Conservation (phyloP, 768 basidiomycete genomes). For the Tremella mesenterica region DNA sequence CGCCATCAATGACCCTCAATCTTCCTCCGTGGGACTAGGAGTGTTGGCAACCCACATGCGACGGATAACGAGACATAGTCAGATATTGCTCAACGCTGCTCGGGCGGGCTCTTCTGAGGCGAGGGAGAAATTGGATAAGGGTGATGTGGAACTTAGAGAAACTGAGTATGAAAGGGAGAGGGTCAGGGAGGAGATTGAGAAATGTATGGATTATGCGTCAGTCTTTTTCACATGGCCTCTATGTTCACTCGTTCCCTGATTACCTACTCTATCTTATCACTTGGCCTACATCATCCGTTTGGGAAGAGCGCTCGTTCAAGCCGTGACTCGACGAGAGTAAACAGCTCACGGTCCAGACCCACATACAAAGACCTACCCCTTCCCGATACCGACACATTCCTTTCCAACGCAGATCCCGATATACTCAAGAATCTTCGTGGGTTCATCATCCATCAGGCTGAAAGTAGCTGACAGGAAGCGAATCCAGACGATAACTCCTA, state of each 20-base stretch:
- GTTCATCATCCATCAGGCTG: background rate
- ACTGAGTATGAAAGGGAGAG: constrained; percentile 30
- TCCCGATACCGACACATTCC: constrained; percentile 13
- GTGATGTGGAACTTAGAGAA: constrained; percentile 23
- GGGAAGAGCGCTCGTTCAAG: too few relatives aligned
- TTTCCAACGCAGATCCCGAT: constrained; percentile 3
- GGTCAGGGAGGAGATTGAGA: constrained; percentile 29
- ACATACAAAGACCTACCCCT: constrained; percentile 24
- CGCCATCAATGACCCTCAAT: constrained; percentile 3
- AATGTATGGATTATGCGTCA: constrained; percentile 34
- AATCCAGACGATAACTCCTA: constrained; percentile 18
- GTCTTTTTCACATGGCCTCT: too few relatives aligned
- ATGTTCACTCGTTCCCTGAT: too few relatives aligned
- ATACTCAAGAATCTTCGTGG: constrained; percentile 18
- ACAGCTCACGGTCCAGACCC: constrained; percentile 17
- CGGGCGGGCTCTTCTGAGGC: constrained; percentile 18
- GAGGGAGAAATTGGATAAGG: constrained; percentile 21
- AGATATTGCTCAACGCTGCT: constrained; percentile 32
- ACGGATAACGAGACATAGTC: constrained; percentile 17
- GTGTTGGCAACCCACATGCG: constrained; percentile 25
- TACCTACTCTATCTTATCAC: too few relatives aligned
- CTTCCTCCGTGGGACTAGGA: background rate
- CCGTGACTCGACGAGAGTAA: background rate
- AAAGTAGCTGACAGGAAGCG: constrained; percentile 8
- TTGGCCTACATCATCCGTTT: too few relatives aligned